Evolutionary conservation across 1,284 basidiomycete species (phyloP), one percentile per base, ranked within the genome.

Genomic region (Xerocomus amazonicus): DNA sequence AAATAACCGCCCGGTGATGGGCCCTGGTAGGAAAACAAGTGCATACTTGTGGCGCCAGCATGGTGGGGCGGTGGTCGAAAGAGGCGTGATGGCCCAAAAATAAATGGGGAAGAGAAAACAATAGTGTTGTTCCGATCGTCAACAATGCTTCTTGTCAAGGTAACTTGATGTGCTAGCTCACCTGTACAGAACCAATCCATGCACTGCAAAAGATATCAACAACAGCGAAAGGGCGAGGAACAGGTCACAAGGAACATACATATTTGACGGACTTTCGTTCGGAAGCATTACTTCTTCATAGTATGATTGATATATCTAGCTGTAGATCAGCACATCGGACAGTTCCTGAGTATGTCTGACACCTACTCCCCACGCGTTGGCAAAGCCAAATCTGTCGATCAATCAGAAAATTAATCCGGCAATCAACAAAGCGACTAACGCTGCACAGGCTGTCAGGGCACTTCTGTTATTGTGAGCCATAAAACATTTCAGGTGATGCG

Each of bases 21-120:
- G 48, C 13, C 65, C 66, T 0, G 66, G 70, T 4, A 76, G 63
- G 13, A 74, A 73, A 17, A 78, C 58, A 44, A 80, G 78, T 12
- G 73, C 67, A 8, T 55, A 59, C 63, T 67, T 32, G 29, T 29
- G 27, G 3, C 8, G 39, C 19, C 19, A 23, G n/a, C n/a, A n/a
- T n/a, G 37, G 23, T 27, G 7, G 23, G 23, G 26, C 9, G 10
- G 16, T 16, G 13, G 13, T 17, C 16, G n/a, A 19, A 23, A 47
- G 31, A 23, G 10, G 16, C 14, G 38, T 14, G 32, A 14, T 9
- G 19, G 4, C 19, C 19, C 19, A 23, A 23, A 23, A 23, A 12
- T 31, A 12, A 3, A 9, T 12, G 12, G 12, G 29, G 8, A 31
- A 31, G 29, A 3, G 29, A 6, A 31, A 31, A 6, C 8, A 31